Percentiles rank a stretch among this genome's conserved stretches.
Conservation (phyloP, 2,329 filamentous ascomycete genomes). For the Aspergillus sojae region DNA sequence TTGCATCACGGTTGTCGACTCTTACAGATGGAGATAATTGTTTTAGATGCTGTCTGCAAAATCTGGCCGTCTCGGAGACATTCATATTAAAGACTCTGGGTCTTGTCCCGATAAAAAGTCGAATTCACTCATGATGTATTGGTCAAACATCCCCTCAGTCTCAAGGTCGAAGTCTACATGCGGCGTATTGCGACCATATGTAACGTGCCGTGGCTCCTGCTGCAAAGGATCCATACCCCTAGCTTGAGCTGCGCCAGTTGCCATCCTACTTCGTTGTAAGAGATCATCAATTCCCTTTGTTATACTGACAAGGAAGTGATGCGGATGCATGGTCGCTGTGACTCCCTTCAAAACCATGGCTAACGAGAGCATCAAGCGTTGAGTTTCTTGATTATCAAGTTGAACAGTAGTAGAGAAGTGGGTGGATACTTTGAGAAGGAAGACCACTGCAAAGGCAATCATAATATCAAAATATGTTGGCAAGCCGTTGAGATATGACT, state of each 20-base stretch:
- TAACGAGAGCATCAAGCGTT: neutral
- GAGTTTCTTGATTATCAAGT: neutral
- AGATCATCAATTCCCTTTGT: neutral
- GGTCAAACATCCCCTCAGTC: neutral
- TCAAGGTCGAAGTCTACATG: neutral
- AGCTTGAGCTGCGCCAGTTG: neutral
- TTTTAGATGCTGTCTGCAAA: neutral
- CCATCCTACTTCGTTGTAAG: neutral
- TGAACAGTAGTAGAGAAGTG: constrained; percentile 19
- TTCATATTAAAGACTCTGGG: neutral
- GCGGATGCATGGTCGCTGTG: neutral
- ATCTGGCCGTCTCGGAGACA: neutral
- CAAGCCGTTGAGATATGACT: constrained; percentile 36
- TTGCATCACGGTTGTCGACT: neutral
- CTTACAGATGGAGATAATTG: neutral
- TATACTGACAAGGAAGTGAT: constrained; percentile 3
- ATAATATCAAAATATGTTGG: constrained; percentile 45
- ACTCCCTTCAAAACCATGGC: neutral
- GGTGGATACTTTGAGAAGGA: constrained; percentile 42
- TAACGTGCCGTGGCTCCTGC: neutral
- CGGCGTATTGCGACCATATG: neutral
- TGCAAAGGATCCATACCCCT: neutral
- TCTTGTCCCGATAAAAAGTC: neutral
- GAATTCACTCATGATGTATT: neutral
- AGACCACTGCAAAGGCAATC: constrained; percentile 44